Conservation (phyloP, 2,329 filamentous ascomycete species). For the Penicillium sp. region DNA sequence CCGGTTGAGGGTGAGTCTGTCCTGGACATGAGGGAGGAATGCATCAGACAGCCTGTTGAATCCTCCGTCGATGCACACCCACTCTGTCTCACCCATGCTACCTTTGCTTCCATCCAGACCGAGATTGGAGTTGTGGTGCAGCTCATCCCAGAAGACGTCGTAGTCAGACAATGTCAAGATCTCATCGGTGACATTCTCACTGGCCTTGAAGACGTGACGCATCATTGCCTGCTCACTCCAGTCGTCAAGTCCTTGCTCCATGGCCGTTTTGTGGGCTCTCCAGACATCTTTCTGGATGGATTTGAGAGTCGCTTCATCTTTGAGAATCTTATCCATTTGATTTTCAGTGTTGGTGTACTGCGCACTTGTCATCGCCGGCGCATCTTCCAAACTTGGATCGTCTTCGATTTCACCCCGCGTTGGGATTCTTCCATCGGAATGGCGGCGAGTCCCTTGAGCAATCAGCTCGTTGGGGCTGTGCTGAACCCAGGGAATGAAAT, state of each 20-base stretch:
- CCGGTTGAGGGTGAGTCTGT: slow-evolving; percentile 24
- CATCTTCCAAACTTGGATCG: slow-evolving; percentile 17
- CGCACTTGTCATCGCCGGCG: slow-evolving; percentile 8
- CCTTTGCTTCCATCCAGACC: slow-evolving; percentile 30
- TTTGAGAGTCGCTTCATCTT: slow-evolving; percentile 19
- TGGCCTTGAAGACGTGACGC: slow-evolving; percentile 37
- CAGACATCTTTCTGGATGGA: slow-evolving; percentile 25
- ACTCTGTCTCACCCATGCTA: slow-evolving; percentile 29
- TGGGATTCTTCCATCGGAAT: slow-evolving; percentile 28
- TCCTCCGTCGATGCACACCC: slow-evolving; percentile 36
- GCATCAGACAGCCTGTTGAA: slow-evolving; percentile 39
- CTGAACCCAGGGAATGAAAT: slow-evolving; percentile 32
- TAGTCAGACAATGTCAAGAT: slow-evolving; percentile 35
- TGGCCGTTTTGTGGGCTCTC: slow-evolving; percentile 21
- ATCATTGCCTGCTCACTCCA: slow-evolving; percentile 30
- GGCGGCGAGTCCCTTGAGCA: slow-evolving; percentile 17
- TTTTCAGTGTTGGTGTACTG: slow-evolving; percentile 15
- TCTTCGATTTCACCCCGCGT: slow-evolving; percentile 24
- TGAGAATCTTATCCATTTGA: slow-evolving; percentile 21
- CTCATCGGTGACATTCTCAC: slow-evolving; percentile 42
- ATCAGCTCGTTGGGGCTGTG: slow-evolving; percentile 33
- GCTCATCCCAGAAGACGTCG: slow-evolving; percentile 38
- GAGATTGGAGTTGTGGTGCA: slow-evolving; percentile 38
- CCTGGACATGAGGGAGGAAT: slow-evolving; percentile 36
- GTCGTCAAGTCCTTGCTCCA: slow-evolving; percentile 28